Conservation (phyloP, 1,139 yeast species). For the Yamadazyma pseudoaaseri region DNA sequence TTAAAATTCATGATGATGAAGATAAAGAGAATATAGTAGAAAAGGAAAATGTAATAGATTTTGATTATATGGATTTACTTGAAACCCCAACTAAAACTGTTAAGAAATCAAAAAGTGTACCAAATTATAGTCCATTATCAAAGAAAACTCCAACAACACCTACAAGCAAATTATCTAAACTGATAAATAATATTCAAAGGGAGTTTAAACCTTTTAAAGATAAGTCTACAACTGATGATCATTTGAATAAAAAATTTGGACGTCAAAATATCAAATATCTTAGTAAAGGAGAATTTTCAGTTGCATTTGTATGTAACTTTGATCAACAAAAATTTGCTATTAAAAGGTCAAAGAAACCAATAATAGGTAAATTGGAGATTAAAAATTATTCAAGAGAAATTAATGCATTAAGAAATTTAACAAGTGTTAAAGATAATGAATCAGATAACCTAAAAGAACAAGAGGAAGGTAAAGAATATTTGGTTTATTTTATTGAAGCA, state of each 20-base stretch:
- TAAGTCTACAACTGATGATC: slow-evolving; percentile 47
- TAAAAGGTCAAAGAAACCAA: slow-evolving; percentile 67
- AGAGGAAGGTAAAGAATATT: slow-evolving; percentile 75
- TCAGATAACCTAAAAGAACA: slow-evolving; percentile 46
- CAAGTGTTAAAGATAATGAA: slow-evolving; percentile 43
- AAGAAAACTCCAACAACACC: slow-evolving; percentile 16
- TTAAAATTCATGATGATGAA: slow-evolving; percentile 21
- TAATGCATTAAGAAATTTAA: slow-evolving; percentile 42
- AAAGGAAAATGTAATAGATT: slow-evolving; percentile 7
- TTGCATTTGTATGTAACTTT: slow-evolving; percentile 75
- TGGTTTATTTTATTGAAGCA: slow-evolving; percentile 76
- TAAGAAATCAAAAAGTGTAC: slow-evolving; percentile 31
- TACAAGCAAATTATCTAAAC: slow-evolving; percentile 7
- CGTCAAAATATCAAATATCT: slow-evolving; percentile 60
- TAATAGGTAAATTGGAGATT: slow-evolving; percentile 40
- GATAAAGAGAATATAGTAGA: slow-evolving; percentile 4
- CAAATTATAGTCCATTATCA: slow-evolving; percentile 31
- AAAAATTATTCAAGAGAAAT: slow-evolving; percentile 40
- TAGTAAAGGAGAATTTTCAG: slow-evolving; percentile 87
- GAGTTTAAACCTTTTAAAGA: slow-evolving; percentile 1
- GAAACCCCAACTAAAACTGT: slow-evolving; percentile 47
- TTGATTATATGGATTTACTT: slow-evolving; percentile 22
- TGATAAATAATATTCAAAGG: slow-evolving; percentile 3
- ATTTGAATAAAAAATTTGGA: slow-evolving; percentile 66
- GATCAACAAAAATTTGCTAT: slow-evolving; percentile 76